Evolutionary conservation across 2,329 filamentous ascomycete species (phyloP).

Genomic region (Neonectria hederae): DNA sequence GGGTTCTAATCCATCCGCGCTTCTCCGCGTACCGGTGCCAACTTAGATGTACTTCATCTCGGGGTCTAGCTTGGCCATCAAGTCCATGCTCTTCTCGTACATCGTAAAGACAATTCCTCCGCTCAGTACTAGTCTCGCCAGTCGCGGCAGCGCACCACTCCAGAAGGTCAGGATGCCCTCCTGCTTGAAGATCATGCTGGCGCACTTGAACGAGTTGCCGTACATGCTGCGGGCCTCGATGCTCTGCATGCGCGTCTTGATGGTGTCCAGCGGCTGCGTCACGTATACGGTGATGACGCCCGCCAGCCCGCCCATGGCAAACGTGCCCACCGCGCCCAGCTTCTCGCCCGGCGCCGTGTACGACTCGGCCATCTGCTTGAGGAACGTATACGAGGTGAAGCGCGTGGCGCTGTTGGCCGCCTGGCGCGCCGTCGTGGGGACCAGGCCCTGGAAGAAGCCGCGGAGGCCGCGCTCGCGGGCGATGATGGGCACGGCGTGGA

Average conservation of each 20-base stretch:
- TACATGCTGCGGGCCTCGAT: constrained; percentile 84
- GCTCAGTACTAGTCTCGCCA: constrained; percentile 87
- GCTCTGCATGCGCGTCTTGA: constrained; percentile 99
- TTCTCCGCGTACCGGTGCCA: not conserved
- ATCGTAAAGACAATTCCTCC: constrained; percentile 98
- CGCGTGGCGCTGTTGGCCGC: constrained; percentile 93
- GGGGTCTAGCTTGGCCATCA: constrained; percentile 83
- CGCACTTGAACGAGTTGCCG: constrained; percentile 88
- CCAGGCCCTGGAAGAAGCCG: constrained; percentile 97
- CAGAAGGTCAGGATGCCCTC: constrained; percentile 92
- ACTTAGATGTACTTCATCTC: constrained; percentile 80
- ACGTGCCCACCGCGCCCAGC: constrained; percentile 86
- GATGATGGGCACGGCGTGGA: constrained; percentile 90
- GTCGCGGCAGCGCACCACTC: constrained; percentile 88
- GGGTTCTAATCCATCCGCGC: constrained; percentile 21
- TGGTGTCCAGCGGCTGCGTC: constrained; percentile 82
- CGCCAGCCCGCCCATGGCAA: constrained; percentile 88
- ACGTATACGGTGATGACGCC: constrained; percentile 90
- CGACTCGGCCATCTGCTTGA: constrained; percentile 90
- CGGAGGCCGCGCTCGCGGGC: constrained; percentile 85
- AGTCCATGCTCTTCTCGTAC: constrained; percentile 96
- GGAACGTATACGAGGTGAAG: constrained; percentile 88
- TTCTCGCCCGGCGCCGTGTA: constrained; percentile 97
- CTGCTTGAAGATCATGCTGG: constrained; percentile 82
- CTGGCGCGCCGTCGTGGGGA: constrained; percentile 93